Base-by-base conservation (phyloP, 768 basidiomycete genomes). In the Suillus paluster region DNA sequence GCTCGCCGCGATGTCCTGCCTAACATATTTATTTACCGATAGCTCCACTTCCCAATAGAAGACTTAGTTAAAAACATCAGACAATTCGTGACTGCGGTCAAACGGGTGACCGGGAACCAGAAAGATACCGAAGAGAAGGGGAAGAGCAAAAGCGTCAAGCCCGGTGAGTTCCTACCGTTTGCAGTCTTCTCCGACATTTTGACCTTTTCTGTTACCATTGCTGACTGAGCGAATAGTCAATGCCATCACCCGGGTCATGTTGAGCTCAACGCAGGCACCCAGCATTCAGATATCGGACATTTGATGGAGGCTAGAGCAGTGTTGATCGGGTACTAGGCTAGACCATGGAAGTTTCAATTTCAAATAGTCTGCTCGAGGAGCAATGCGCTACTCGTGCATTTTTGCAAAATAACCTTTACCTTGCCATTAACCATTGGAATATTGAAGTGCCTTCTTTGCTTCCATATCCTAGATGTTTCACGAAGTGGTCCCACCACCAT, bases 181-280 rank as follows among this genome's bases (percentile, higher is more conserved):
- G 42, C 52, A 21, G 9, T 42, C 39, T 27, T 38, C 11, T 19
- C 55, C 39, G 9, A 4, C 38, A 42, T 46, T 39, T 42, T 14
- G 45, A 38, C 7, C 33, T 50, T 54, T 59, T 60, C 59, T 5
- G 15, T 54, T 30, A 34, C 39, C 10, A 15, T 39, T 39, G 41
- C 39, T 52, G 48, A 62, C 21, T n/a, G 10, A 44, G 17, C 41
- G 39, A 12, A 36, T 48, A 92, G 91, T 87, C 57, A 93, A 89
- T 41, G 80, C 87, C 10, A 92, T 97, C 70, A 82, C 79, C n/a
- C 88, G 87, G 66, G 90, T 95, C 25, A 81, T 93, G 68, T 84
- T 97, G 44, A 96, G 93, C 73, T 91, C 94, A 27, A 85, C 84
- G 33, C 89, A 90, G 67, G 94, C 94, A 19, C 95, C 95, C n/a